Conservation (phyloP, 164 flowering plant species). For the Aristolochia californica region DNA sequence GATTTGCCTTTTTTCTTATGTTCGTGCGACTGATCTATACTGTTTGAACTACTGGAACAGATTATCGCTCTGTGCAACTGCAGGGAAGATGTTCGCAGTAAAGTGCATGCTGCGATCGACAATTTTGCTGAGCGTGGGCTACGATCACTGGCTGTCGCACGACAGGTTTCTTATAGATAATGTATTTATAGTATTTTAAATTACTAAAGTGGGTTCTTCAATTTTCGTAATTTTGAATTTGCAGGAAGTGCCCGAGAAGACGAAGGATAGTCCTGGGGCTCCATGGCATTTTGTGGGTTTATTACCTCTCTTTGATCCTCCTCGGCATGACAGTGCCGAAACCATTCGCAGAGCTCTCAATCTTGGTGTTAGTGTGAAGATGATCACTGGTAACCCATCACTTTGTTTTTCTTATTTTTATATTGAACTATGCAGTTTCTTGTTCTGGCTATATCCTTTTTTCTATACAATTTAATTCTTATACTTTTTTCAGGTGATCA, state of each 20-base stretch:
- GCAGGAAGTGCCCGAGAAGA: constrained; percentile 28
- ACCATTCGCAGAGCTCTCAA: constrained; percentile 32
- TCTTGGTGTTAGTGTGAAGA: constrained; percentile 32
- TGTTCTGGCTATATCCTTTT: not conserved
- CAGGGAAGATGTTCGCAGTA: constrained; percentile 24
- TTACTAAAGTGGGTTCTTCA: not conserved
- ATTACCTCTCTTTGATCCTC: constrained; percentile 32
- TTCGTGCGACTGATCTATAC: not conserved
- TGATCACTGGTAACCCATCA: constrained; percentile 23
- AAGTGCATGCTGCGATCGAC: constrained; percentile 26
- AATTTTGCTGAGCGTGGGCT: constrained; percentile 36
- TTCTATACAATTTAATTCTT: not conserved
- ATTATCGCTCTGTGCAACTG: constrained; percentile 27
- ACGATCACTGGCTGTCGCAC: constrained; percentile 32
- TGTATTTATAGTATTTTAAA: not conserved
- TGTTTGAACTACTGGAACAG: constrained; percentile 8
- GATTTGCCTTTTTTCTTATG: not conserved
- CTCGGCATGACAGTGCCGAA: constrained; percentile 29
- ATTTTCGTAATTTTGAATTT: constrained; percentile 2
- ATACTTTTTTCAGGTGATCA: constrained; percentile 26
- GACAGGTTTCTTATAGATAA: constrained; percentile 15
- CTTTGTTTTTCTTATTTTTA: not conserved
- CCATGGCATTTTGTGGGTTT: constrained; percentile 37
- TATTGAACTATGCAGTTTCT: too few relatives aligned
- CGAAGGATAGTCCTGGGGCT: constrained; percentile 23